A percentile compares a stretch with the other conserved stretches of the same genome.
phyloP scores from a whole-genome alignment of 176 grass and related monocot species.

The Miscanthus lutarioriparius region DNA sequence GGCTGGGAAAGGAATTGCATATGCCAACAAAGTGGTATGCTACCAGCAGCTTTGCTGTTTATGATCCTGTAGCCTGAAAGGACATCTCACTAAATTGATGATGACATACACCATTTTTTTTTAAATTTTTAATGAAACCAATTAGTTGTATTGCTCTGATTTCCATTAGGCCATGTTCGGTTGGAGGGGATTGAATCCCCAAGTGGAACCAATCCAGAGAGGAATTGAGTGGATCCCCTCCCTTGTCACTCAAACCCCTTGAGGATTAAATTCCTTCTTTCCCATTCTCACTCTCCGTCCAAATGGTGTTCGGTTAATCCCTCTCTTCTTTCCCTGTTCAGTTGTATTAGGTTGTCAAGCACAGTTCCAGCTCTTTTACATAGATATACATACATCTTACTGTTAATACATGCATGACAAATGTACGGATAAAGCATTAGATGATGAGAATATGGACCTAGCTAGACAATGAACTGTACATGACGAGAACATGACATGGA shows the following conservation, averaged over 20 bases:
- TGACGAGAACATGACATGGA: neutral
- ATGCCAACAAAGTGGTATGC: slow-evolving; percentile 75
- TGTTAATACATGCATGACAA: neutral
- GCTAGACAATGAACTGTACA: neutral
- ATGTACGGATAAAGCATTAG: neutral
- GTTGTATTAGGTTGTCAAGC: neutral
- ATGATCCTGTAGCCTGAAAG: slow-evolving; percentile 20
- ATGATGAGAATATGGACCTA: neutral
- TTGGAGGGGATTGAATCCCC: neutral
- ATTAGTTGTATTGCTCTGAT: neutral
- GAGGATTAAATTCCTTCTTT: neutral
- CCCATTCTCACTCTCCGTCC: neutral
- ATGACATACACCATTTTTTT: neutral
- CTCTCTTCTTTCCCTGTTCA: neutral
- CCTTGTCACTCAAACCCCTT: neutral
- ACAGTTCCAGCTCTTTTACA: neutral
- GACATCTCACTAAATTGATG: slow-evolving; percentile 24
- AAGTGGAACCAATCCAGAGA: neutral
- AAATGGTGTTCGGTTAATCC: neutral
- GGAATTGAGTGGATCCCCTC: neutral
- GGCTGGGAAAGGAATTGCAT: slow-evolving; percentile 55
- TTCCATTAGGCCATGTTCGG: neutral
- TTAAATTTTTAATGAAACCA: slow-evolving; percentile 1
- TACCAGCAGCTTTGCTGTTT: slow-evolving; percentile 32
- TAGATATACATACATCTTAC: neutral